Evolutionary conservation across 2,329 filamentous ascomycete species (phyloP).

Genomic region (Xylariaceae sp.): DNA sequence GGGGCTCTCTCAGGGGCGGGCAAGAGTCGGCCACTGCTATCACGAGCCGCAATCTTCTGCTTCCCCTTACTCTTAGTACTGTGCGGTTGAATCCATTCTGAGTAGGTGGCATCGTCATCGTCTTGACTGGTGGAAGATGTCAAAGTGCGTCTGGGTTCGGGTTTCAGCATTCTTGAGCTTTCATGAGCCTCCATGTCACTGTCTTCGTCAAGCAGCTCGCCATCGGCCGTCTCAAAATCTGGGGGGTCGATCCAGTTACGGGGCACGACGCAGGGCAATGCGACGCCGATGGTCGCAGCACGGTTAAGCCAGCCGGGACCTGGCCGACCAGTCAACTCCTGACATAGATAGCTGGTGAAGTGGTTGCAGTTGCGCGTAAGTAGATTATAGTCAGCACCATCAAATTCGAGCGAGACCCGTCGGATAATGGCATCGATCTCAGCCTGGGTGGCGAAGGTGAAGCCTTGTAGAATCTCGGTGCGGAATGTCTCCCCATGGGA

Average conservation of each 20-base stretch:
- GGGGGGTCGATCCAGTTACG: conserved; percentile 76
- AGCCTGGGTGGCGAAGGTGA: conserved; percentile 61
- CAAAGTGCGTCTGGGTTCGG: conserved; percentile 27
- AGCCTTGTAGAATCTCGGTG: conserved; percentile 71
- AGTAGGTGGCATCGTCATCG: conserved; percentile 19
- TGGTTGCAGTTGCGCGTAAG: conserved; percentile 85
- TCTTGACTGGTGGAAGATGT: conserved; percentile 20
- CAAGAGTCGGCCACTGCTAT: conserved; percentile 46
- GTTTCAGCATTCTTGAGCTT: conserved; percentile 49
- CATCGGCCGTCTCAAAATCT: conserved; percentile 67
- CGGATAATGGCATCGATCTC: conserved; percentile 69
- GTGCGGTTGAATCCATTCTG: conserved; percentile 6
- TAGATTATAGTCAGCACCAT: conserved; percentile 73
- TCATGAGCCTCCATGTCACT: conserved; percentile 28
- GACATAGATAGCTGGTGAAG: conserved; percentile 72
- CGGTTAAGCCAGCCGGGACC: conserved; percentile 76
- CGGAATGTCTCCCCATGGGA: conserved; percentile 75
- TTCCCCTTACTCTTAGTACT: conserved; percentile 36
- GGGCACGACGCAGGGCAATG: conserved; percentile 76
- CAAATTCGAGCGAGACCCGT: conserved; percentile 64
- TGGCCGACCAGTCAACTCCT: conserved; percentile 63
- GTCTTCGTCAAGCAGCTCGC: conserved; percentile 57
- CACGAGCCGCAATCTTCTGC: conserved; percentile 40
- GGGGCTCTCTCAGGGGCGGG: conserved; percentile 51
- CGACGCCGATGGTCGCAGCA: conserved; percentile 76